Evolutionary conservation across 2,329 filamentous ascomycete genomes (phyloP).

Genomic region (Talaromyces amestolkiae): DNA sequence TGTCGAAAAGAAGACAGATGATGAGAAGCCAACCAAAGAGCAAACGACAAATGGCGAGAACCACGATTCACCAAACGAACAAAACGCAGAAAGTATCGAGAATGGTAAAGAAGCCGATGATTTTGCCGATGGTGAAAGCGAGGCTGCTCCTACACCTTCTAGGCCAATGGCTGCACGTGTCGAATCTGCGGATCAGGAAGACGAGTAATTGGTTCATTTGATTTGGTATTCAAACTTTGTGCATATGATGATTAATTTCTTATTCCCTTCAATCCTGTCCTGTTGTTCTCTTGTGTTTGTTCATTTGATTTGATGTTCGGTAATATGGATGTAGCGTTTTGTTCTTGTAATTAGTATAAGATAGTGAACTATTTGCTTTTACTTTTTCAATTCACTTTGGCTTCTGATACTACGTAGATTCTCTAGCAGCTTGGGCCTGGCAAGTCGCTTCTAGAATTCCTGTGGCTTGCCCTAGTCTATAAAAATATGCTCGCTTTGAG

Average conservation of each 20-base stretch:
- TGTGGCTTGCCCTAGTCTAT: neutral
- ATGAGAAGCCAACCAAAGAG: neutral
- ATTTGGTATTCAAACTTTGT: neutral
- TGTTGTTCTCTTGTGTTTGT: neutral
- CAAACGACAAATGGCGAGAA: neutral
- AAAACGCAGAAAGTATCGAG: neutral
- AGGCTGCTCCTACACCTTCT: neutral
- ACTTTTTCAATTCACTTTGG: neutral
- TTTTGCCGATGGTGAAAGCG: slow-evolving; percentile 12
- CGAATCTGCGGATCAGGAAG: neutral
- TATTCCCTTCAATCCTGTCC: neutral
- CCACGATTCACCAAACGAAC: neutral
- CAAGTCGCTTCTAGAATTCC: neutral
- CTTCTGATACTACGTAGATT: neutral
- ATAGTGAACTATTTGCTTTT: neutral
- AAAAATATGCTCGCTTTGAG: too few species aligned
- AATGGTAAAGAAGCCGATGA: neutral
- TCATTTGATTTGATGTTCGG: neutral
- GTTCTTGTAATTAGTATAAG: neutral
- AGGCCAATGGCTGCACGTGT: slow-evolving; percentile 8
- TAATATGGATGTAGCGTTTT: neutral
- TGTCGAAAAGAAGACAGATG: neutral
- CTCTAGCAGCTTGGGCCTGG: too few species aligned
- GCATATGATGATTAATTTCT: neutral
- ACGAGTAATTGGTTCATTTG: neutral